Conservation (phyloP, 225 moss, liverwort and hornwort genomes). For the Lunularia cruciata region DNA sequence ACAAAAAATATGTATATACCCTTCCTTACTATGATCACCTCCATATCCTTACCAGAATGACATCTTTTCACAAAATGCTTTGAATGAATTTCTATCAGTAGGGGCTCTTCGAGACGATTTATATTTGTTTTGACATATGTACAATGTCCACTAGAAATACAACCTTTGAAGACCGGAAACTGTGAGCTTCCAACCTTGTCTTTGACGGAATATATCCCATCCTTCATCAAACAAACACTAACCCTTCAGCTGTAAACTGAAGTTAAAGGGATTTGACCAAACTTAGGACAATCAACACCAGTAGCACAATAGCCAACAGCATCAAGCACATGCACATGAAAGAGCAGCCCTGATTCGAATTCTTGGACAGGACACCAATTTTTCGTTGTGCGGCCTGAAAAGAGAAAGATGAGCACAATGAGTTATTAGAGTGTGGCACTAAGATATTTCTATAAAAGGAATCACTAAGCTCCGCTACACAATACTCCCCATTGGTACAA, state of each 20-base stretch:
- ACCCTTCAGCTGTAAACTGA: not conserved
- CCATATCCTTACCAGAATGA: slow-evolving; percentile 11
- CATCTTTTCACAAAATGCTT: slow-evolving; percentile 11
- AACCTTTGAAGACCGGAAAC: slow-evolving; percentile 29
- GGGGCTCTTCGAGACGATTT: slow-evolving; percentile 16
- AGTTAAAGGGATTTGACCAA: slow-evolving; percentile 43
- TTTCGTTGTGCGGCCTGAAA: slow-evolving; percentile 79
- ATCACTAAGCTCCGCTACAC: not conserved
- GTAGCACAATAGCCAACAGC: slow-evolving; percentile 78
- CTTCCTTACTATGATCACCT: slow-evolving; percentile 7
- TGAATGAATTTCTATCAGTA: slow-evolving; percentile 19
- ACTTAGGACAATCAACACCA: slow-evolving; percentile 64
- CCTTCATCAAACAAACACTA: slow-evolving; percentile 1
- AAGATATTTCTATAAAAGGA: too few relatives aligned
- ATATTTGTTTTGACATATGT: slow-evolving; percentile 30
- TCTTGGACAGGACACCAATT: slow-evolving; percentile 72
- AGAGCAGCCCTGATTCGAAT: slow-evolving; percentile 71
- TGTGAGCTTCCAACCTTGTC: not conserved
- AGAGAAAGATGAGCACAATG: not conserved
- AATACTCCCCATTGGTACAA: too few relatives aligned
- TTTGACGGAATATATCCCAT: slow-evolving; percentile 6
- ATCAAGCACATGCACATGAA: slow-evolving; percentile 77
- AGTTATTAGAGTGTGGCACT: not conserved
- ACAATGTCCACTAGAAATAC: slow-evolving; percentile 40
- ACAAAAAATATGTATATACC: slow-evolving; percentile 1